A percentile compares a stretch with the other conserved stretches of the same genome.
These are phyloP conservation scores for Neoboletus brunneissimus DNA, from an alignment of 768 basidiomycete genomes.

Conservation along the genomic window DNA sequence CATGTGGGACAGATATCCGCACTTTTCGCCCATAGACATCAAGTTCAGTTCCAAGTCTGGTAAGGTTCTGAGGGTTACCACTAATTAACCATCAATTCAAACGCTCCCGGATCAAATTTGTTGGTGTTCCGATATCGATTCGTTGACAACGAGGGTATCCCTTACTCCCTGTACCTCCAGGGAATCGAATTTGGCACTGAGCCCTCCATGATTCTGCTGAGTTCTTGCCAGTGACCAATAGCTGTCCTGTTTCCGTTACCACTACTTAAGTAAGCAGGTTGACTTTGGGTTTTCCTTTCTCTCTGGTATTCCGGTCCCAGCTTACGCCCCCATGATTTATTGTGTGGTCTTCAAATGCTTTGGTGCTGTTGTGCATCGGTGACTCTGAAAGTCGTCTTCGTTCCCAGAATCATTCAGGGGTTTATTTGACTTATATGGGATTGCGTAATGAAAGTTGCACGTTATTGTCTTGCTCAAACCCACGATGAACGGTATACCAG, in stretches of 20 bases:
- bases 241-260: conserved; percentile 40
- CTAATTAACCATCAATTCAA: background rate
- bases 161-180: conserved; percentile 47
- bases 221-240: conserved; percentile 33
- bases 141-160: conserved; percentile 44
- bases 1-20: background rate
- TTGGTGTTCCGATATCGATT: conserved; percentile 34
- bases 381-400: background rate
- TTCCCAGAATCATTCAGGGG: conserved; percentile 9
- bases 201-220: conserved; percentile 41
- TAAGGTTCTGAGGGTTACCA: no score
- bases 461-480: conserved; percentile 26
- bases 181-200: conserved; percentile 55
- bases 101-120: background rate
- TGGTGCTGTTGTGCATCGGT: background rate
- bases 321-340: background rate
- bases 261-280: conserved; percentile 2
- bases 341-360: background rate
- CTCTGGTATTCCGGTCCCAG: background rate
- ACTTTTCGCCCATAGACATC: background rate
- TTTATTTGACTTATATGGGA: conserved; percentile 4
- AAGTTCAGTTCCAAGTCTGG: no score
- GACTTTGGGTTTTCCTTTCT: background rate
- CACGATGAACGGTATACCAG: conserved; percentile 1
- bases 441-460: conserved; percentile 12